phyloP scores from a whole-genome alignment of 1,139 yeast species.

The Pichia sp. region DNA sequence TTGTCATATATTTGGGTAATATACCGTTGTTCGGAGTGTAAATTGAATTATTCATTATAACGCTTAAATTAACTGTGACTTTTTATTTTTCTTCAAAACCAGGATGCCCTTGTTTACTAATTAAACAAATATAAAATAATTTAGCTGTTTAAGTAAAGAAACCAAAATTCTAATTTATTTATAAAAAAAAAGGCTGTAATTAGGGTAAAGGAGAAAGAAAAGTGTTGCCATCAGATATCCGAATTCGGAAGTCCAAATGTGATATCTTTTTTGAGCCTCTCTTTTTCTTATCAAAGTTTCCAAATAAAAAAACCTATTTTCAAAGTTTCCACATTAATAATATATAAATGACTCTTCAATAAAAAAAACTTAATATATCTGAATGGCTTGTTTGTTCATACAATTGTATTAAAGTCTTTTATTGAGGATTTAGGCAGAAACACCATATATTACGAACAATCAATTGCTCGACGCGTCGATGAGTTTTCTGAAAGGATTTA shows the following conservation, averaged over 20 bases:
- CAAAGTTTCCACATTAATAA: neutral
- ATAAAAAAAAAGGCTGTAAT: neutral
- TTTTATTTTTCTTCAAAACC: no score
- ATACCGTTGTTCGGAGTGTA: constrained; percentile 3
- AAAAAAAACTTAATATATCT: no score
- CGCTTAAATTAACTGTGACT: no score
- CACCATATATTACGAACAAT: neutral
- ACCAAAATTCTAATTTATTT: neutral
- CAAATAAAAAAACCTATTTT: neutral
- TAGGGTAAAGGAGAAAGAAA: neutral
- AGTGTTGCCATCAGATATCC: neutral
- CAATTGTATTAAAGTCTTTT: no score
- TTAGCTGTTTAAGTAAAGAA: no score
- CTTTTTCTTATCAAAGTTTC: neutral
- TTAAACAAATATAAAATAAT: no score
- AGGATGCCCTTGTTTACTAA: no score
- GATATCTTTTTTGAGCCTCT: neutral
- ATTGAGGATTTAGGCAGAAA: no score
- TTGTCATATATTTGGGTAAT: constrained; percentile 5
- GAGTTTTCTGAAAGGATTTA: neutral
- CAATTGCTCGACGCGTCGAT: neutral
- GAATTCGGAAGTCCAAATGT: neutral
- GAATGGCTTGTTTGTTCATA: no score
- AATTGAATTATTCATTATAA: constrained; percentile 5
- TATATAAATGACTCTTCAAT: neutral